phyloP scores from a whole-genome alignment of 805 yeast species.

The Starmerella powellii region DNA sequence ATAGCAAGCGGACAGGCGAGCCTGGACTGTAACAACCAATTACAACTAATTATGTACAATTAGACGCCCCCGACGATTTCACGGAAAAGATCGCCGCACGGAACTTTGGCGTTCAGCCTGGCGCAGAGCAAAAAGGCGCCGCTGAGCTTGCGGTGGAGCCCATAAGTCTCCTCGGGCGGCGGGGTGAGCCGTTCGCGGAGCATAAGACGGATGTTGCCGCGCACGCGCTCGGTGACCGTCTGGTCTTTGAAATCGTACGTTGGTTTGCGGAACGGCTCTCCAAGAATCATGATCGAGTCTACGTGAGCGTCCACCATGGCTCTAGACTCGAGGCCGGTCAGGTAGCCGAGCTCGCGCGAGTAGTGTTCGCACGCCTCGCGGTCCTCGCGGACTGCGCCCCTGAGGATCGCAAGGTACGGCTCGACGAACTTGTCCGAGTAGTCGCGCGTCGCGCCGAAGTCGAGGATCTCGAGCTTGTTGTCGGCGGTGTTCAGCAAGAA shows the following conservation, averaged over 20 bases:
- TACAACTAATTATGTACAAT: too few species aligned
- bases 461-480: constrained; percentile 68
- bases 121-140: constrained; percentile 90
- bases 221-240: constrained; percentile 86
- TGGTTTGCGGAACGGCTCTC: constrained; percentile 69
- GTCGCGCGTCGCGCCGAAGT: constrained; percentile 90
- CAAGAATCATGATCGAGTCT: constrained; percentile 77
- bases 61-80: constrained; percentile 48
- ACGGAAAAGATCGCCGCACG: constrained; percentile 61
- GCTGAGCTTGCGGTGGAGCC: constrained; percentile 88
- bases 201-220: constrained; percentile 81
- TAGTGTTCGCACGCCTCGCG: constrained; percentile 48
- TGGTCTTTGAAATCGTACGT: constrained; percentile 67
- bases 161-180: constrained; percentile 96
- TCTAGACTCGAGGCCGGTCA: constrained; percentile 80
- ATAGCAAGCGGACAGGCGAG: too few species aligned
- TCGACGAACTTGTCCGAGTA: constrained; percentile 55
- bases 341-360: constrained; percentile 67
- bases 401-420: constrained; percentile 57
- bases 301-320: constrained; percentile 87
- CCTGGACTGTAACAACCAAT: too few species aligned
- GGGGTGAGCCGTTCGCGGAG: constrained; percentile 83
- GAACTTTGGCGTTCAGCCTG: constrained; percentile 67
- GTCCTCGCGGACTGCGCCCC: constrained; percentile 64
- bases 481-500: constrained; percentile 69